Evolutionary conservation across 164 flowering plant genomes (phyloP).

Genomic region (Stephania yunnanensis): DNA sequence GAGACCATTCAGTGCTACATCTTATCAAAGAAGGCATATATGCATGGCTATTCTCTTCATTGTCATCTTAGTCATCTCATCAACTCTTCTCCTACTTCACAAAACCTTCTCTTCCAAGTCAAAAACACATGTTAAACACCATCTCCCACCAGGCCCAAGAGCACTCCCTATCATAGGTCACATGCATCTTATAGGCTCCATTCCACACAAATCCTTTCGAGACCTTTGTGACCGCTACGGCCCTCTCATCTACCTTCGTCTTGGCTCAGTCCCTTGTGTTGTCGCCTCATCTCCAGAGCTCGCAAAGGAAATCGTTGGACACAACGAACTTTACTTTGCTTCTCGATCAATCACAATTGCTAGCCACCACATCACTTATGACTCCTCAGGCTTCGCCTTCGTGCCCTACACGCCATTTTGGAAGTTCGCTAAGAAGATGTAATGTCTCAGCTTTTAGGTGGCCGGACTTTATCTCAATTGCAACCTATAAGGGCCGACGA

Average conservation of each 20-base stretch:
- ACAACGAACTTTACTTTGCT: not conserved
- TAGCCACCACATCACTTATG: not conserved
- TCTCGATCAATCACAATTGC: not conserved
- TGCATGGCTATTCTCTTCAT: not conserved
- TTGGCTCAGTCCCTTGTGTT: slow-evolving; percentile 2
- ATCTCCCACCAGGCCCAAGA: slow-evolving; percentile 1
- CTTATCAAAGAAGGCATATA: not conserved
- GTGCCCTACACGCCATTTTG: not conserved
- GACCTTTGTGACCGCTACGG: not conserved
- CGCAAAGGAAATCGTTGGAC: not conserved
- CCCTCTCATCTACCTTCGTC: not conserved
- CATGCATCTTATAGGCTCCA: not conserved
- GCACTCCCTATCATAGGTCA: slow-evolving; percentile 7
- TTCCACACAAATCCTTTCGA: not conserved
- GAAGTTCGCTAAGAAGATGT: not conserved
- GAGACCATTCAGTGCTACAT: no score
- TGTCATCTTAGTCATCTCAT: not conserved
- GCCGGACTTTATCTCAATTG: not conserved
- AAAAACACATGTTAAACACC: not conserved
- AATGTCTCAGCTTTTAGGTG: not conserved
- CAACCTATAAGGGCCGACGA: not conserved
- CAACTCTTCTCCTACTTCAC: not conserved
- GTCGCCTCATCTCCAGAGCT: not conserved
- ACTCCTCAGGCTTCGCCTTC: slow-evolving; percentile 4
- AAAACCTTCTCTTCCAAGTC: not conserved